These are phyloP conservation scores for Beta vulgaris DNA, from an alignment of 148 eudicot genomes.

Conservation along the genomic window DNA sequence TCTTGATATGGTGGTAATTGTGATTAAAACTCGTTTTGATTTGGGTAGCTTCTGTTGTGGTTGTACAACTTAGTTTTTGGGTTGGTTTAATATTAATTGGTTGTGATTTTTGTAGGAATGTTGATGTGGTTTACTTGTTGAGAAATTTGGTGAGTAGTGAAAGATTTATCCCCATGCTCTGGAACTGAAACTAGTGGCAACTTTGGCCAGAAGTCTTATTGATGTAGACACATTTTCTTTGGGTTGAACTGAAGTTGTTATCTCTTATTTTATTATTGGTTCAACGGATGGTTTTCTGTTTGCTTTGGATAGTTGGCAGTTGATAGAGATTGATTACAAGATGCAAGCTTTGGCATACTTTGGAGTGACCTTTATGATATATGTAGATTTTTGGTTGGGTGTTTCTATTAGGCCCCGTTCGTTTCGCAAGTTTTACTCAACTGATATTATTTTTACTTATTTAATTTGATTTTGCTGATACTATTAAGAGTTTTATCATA, in stretches of 20 bases:
- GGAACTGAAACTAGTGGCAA: not conserved
- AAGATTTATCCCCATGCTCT: not conserved
- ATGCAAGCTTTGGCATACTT: not conserved
- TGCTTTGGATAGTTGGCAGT: not conserved
- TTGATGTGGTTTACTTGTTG: not conserved
- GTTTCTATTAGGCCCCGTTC: not conserved
- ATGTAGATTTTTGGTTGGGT: not conserved
- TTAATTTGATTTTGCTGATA: too few relatives aligned
- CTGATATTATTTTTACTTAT: too few relatives aligned
- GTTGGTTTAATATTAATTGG: not conserved
- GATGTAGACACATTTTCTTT: not conserved
- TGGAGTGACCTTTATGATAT: not conserved
- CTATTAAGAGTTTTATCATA: too few relatives aligned
- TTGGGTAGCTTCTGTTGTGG: not conserved
- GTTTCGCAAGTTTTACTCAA: too few relatives aligned
- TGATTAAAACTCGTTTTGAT: not conserved
- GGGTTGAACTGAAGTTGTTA: not conserved
- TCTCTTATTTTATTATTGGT: not conserved
- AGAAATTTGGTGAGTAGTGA: not conserved
- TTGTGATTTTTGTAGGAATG: slow-evolving; percentile 6
- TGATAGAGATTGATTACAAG: not conserved
- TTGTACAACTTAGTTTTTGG: not conserved
- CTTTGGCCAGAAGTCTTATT: not conserved
- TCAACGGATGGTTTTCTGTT: not conserved
- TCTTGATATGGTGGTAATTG: slow-evolving; percentile 4